These are phyloP conservation scores for Grosmannia penicillata DNA, from an alignment of 2,329 filamentous ascomycete species.

Conservation along the genomic window DNA sequence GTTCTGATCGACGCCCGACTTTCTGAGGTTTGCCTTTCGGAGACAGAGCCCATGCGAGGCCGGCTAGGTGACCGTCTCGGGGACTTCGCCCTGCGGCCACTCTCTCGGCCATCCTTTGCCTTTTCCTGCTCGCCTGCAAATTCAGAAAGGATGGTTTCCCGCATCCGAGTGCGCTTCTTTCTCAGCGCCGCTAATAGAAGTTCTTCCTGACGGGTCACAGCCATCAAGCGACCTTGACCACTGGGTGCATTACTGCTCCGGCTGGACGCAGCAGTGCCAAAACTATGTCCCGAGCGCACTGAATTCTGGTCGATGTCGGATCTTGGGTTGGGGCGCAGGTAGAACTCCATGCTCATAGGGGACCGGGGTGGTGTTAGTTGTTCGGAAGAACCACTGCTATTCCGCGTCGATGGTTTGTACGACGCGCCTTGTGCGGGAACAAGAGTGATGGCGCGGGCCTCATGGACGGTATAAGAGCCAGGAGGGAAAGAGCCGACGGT, in stretches of 20 bases:
- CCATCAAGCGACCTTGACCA: conserved; percentile 31
- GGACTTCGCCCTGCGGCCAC: not conserved
- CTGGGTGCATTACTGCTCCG: conserved; percentile 6
- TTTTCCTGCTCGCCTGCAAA: conserved; percentile 18
- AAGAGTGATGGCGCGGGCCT: conserved; percentile 25
- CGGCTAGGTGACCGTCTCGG: conserved; percentile 1
- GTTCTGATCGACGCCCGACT: not conserved
- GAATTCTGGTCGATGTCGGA: conserved; percentile 17
- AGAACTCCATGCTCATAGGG: conserved; percentile 35
- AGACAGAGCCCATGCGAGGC: conserved; percentile 1
- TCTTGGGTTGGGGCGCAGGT: conserved; percentile 20
- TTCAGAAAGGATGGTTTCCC: conserved; percentile 29
- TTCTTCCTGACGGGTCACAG: conserved; percentile 42
- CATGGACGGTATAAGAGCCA: conserved; percentile 13
- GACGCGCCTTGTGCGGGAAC: conserved; percentile 14
- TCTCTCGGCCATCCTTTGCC: not conserved
- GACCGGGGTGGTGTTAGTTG: conserved; percentile 32
- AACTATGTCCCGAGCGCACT: conserved; percentile 14
- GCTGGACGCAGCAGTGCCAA: conserved; percentile 6
- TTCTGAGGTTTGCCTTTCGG: conserved; percentile 5
- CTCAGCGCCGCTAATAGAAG: conserved; percentile 42
- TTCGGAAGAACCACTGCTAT: not conserved
- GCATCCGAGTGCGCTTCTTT: conserved; percentile 40
- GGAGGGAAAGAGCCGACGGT: not conserved
- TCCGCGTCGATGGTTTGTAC: not conserved